Evolutionary conservation across 2,329 filamentous ascomycete species (phyloP), one percentile per base, ranked within the genome.

Genomic region (Byssothecium circinans): DNA sequence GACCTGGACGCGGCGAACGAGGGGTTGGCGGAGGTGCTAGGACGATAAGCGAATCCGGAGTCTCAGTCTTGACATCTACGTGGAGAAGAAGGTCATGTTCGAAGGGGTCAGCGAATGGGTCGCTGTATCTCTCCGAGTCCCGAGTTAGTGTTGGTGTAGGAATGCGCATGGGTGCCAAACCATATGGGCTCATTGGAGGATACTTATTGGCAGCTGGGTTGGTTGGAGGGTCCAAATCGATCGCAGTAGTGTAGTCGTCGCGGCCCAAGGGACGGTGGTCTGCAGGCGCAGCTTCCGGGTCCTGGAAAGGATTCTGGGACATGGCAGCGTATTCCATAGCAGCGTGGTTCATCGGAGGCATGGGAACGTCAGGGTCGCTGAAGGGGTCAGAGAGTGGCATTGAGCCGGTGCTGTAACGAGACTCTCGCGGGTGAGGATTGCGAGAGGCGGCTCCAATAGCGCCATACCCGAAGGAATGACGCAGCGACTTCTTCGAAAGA

Each of bases 71-170:
- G 18, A 58, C 33, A 17, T 64, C 61, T 5, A 69, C 59, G 15
- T 61, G 60, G 3, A 69, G 52, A 15, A 63, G 56, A 2, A 69
- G 44, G 32, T 66, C 65, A 30, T 64, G 58, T 37, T 67, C 64
- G 39, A 64, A 62, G 2, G 58, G 52, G 11, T 63, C 60, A 12
- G 50, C 41, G 32, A 58, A 62, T 1, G 60, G 57, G 18, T 62
- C 55, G 19, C 50, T 58, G 40, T 51, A 54, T 41, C 49, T 47
- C 14, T 53, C 44, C 12, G 50, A 50, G 3, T 49, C 46, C 30
- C 20, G 36, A 25, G 19, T 17, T 15, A 25, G 36, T 15, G 23
- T 23, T 27, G 36, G 36, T 18, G 36, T 39, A 7, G 36, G 36
- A 15, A 39, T 39, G 36, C 36, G 36, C 20, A 39, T 27, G n/a